phyloP scores from a whole-genome alignment of 106 monocot species.

The Acorus gramineus region DNA sequence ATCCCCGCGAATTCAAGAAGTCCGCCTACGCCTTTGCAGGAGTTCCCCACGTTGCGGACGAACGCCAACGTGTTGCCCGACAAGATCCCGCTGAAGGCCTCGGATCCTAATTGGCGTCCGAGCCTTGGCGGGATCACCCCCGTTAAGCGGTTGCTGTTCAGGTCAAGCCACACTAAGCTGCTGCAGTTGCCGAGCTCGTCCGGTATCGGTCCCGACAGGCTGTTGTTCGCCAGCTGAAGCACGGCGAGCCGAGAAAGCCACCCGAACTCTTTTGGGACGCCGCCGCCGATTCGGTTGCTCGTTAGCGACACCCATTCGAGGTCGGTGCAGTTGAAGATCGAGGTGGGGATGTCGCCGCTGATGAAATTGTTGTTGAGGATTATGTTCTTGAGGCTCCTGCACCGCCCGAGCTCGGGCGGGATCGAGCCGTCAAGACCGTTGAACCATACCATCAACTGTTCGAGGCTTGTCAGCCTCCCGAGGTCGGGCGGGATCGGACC shows the following conservation, averaged over 20 bases:
- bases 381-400: constrained; percentile 50
- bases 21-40: constrained; percentile 84
- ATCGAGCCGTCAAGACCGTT: constrained; percentile 47
- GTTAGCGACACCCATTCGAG: constrained; percentile 78
- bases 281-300: constrained; percentile 47
- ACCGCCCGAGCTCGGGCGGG: constrained; percentile 55
- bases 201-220: constrained; percentile 50
- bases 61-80: constrained; percentile 77
- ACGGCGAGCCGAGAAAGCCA: constrained; percentile 51
- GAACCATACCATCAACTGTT: constrained; percentile 72
- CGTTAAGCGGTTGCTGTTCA: constrained; percentile 60
- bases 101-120: constrained; percentile 52
- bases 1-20: constrained; percentile 80
- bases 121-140: constrained; percentile 53
- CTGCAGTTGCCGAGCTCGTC: constrained; percentile 65
- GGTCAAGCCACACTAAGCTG: constrained; percentile 77
- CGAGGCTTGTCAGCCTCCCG: constrained; percentile 39
- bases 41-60: constrained; percentile 74
- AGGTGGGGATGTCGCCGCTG: constrained; percentile 40
- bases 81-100: constrained; percentile 46
- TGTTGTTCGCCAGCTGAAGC: constrained; percentile 75
- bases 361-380: constrained; percentile 81
- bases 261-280: constrained; percentile 41
- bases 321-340: constrained; percentile 50
- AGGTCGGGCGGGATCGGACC: constrained; percentile 59